Base-by-base conservation (phyloP, 768 basidiomycete species). In the Terana coerulea region DNA sequence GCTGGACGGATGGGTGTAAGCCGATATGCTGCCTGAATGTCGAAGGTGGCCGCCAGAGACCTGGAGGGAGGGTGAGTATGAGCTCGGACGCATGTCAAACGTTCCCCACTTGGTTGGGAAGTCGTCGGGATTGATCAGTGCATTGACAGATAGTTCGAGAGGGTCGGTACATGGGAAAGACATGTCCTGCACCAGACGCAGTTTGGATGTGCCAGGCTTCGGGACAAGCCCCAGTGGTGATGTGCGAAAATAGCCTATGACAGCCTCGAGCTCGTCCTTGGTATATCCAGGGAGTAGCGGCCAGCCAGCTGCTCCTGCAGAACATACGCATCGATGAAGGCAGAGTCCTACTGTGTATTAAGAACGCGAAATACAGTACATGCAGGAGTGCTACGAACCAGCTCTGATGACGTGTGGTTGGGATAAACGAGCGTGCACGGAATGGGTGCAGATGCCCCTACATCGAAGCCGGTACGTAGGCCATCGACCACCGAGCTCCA, bases 191-290 rank as follows among this genome's bases (percentile, higher is more conserved):
- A 75, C 58, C 0, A 74, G 35, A 0, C 61, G 58, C 11, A 67
- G 66, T 14, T 61, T 59, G 4, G 52, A 34, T 0, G 61, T 46
- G 22, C 57, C 34, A 0, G 61, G 59, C 47, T 76, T 77, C 0
- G 68, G 69, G 0, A 76, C 66, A 0, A 74, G 57, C 0, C 68
- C 68, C 0, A 78, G 58, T 0, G 76, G 77, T 0, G 72, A 71
- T 0, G 75, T 66, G 0, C 51, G 52, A 35, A 78, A 78, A 0
- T 64, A 67, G 0, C 76, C 73, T 25, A 77, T 75, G 7, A 69
- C 3, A 3, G 1, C 10, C 19, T 64, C 59, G 7, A 64, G 46
- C n/a, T 61, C 56, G 26, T 4, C 49, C 21, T 60, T 66, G 0
- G 52, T 47, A 54, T 64, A 74, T 1, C 55, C 0, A 49, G 25